A percentile compares a stretch with the other conserved stretches of the same genome.
Conservation (phyloP, 2,329 filamentous ascomycete genomes). For the Fusarium sarcochroum region DNA sequence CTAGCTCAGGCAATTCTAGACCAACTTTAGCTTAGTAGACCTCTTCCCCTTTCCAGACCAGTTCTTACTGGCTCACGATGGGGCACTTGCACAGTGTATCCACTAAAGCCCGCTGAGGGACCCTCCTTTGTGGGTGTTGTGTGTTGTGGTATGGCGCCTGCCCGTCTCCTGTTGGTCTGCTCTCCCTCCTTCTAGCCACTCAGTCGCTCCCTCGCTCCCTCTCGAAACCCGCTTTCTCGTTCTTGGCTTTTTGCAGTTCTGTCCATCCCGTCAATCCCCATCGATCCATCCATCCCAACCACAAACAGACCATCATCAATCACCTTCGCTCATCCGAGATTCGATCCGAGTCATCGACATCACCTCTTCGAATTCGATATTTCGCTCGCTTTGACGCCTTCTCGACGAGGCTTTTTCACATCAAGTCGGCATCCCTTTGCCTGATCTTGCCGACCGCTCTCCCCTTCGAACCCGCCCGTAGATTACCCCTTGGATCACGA, state of each 20-base stretch:
- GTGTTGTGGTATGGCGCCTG: constrained; percentile 29
- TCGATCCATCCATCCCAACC: constrained; percentile 38
- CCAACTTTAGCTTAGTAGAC: constrained; percentile 31
- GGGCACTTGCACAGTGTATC: neutral
- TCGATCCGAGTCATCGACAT: constrained; percentile 8
- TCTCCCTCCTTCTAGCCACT: constrained; percentile 40
- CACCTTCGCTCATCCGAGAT: constrained; percentile 20
- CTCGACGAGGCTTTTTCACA: neutral
- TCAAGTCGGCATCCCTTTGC: constrained; percentile 26
- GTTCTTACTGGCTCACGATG: constrained; percentile 15
- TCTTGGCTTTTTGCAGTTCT: constrained; percentile 45
- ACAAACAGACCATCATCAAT: constrained; percentile 18
- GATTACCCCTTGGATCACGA: constrained; percentile 35
- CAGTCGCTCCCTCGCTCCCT: constrained; percentile 38
- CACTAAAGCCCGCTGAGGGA: constrained; percentile 29
- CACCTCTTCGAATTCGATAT: constrained; percentile 4
- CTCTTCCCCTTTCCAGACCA: constrained; percentile 37
- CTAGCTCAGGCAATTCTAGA: constrained; percentile 14
- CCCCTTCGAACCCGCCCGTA: constrained; percentile 17
- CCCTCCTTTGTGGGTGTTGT: constrained; percentile 20
- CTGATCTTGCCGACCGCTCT: constrained; percentile 25
- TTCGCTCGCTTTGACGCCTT: constrained; percentile 23
- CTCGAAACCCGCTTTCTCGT: constrained; percentile 41
- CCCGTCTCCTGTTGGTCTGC: constrained; percentile 43
- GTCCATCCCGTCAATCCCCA: constrained; percentile 37